Conservation (phyloP, 768 basidiomycete species). For the Lactarius tabidus region DNA sequence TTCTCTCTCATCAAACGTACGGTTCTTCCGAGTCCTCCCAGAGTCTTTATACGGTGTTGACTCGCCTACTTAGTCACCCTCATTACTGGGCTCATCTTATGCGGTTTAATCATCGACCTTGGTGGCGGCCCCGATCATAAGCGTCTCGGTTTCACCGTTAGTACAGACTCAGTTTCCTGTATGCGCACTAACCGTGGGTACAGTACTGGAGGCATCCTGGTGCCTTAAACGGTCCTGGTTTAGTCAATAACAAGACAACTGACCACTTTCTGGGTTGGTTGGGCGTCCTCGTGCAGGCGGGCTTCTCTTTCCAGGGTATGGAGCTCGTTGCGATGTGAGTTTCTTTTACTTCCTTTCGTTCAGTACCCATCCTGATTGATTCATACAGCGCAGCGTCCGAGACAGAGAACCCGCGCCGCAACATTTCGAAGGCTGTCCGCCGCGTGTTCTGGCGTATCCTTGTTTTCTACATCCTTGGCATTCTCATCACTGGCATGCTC, state of each 20-base stretch:
- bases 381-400: conserved; percentile 63
- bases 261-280: conserved; percentile 42
- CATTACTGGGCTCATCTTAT: conserved; percentile 56
- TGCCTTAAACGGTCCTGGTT: conserved; percentile 35
- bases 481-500: conserved; percentile 74
- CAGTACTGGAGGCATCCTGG: conserved; percentile 77
- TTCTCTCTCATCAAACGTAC: conserved; percentile 66
- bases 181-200: not conserved
- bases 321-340: conserved; percentile 67
- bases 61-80: conserved; percentile 41
- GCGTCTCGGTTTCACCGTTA: conserved; percentile 62
- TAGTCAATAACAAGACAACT: conserved; percentile 33
- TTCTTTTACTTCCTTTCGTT: not conserved
- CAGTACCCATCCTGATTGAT: not conserved
- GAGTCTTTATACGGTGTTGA: conserved; percentile 21
- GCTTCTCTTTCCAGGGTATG: conserved; percentile 77
- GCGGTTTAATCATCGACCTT: conserved; percentile 69
- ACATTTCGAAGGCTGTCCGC: conserved; percentile 70
- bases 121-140: conserved; percentile 71
- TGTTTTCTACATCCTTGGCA: conserved; percentile 72
- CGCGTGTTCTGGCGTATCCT: conserved; percentile 79
- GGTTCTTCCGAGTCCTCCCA: conserved; percentile 5
- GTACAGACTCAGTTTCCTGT: conserved; percentile 27
- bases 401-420: conserved; percentile 71
- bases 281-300: conserved; percentile 47